Conservation (phyloP, 345 rosid genomes). For the Crucihimalaya himalaica region DNA sequence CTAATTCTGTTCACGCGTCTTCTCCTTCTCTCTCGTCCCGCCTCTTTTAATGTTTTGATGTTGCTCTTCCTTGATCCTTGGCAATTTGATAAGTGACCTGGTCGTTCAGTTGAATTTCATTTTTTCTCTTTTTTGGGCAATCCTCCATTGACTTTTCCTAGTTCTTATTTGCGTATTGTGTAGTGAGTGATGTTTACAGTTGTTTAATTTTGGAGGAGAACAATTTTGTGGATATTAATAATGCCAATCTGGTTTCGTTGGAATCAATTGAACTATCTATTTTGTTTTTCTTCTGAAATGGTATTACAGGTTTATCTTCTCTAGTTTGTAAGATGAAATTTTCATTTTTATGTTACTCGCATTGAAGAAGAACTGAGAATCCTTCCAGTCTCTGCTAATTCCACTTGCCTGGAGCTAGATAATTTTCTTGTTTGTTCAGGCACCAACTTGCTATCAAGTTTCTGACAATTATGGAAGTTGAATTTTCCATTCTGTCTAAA, state of each 20-base stretch:
- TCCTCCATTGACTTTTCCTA: conserved; percentile 32
- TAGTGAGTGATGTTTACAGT: conserved; percentile 10
- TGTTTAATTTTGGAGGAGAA: not conserved
- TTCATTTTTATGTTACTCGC: not conserved
- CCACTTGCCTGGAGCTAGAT: not conserved
- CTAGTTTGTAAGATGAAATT: not conserved
- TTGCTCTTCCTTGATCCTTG: conserved; percentile 17
- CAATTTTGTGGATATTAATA: not conserved
- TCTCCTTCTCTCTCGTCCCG: not conserved
- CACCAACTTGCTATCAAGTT: not conserved
- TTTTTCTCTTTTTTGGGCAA: not conserved
- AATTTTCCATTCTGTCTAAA: too few relatives aligned
- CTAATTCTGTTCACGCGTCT: conserved; percentile 3
- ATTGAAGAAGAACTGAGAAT: not conserved
- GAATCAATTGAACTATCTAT: not conserved
- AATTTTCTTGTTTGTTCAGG: not conserved
- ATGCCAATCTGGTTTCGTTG: not conserved
- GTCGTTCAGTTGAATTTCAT: not conserved
- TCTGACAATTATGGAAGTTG: too few relatives aligned
- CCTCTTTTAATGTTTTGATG: not conserved
- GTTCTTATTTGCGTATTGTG: not conserved
- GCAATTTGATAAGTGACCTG: conserved; percentile 11
- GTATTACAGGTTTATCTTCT: not conserved
- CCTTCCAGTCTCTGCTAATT: not conserved
- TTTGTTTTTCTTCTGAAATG: not conserved